phyloP scores from a whole-genome alignment of 495 filamentous ascomycete species.

The Chaetomium fimeti region DNA sequence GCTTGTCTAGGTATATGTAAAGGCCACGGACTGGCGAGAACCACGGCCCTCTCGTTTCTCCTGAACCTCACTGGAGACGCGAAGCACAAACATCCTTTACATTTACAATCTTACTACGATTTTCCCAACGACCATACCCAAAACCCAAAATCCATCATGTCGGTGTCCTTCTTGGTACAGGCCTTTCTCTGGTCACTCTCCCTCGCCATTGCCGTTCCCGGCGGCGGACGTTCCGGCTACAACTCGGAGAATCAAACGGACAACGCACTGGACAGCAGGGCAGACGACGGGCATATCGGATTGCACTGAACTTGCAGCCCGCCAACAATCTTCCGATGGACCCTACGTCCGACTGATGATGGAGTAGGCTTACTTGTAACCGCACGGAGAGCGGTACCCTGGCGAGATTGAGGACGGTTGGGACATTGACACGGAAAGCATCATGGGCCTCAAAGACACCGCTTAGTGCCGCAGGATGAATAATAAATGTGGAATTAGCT shows the following conservation, averaged over 20 bases:
- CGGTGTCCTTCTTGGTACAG: not conserved
- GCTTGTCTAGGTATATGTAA: too few relatives aligned
- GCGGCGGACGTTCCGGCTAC: not conserved
- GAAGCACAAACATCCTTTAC: too few relatives aligned
- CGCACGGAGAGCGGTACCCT: not conserved
- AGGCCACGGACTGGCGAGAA: too few relatives aligned
- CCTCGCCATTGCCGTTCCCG: not conserved
- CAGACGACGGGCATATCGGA: not conserved
- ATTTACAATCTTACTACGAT: too few relatives aligned
- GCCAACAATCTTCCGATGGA: not conserved
- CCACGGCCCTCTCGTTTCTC: not conserved
- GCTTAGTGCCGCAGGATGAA: not conserved
- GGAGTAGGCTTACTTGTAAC: not conserved
- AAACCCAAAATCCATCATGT: not conserved
- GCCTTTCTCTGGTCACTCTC: not conserved
- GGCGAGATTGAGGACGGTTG: not conserved
- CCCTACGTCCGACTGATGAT: not conserved
- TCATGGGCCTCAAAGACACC: too few relatives aligned
- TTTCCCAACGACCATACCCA: not conserved
- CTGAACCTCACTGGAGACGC: not conserved
- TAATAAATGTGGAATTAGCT: too few relatives aligned
- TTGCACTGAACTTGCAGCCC: not conserved
- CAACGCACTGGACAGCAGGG: not conserved
- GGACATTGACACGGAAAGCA: not conserved
- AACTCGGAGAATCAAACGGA: not conserved